Base-by-base conservation (phyloP, 192 early-diverging fungal species). In the Backusella tuberculispora region DNA sequence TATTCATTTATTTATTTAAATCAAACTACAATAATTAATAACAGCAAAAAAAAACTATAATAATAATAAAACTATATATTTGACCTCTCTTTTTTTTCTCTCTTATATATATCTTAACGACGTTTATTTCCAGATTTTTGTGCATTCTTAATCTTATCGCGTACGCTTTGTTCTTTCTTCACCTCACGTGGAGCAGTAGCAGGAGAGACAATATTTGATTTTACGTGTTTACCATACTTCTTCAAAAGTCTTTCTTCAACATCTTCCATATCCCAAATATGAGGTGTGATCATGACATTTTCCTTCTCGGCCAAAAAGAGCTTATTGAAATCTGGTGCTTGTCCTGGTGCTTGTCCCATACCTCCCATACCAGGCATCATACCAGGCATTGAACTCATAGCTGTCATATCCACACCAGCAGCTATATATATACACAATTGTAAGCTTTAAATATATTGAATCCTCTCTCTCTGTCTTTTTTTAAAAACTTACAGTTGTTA, bases 361-460 rank as follows among this genome's bases (percentile, higher is more conserved):
- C 77, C 80, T 68, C 78, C 77, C 77, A 86, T 87, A 38, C 87
- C 90, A 66, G 90, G 87, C 37, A 87, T 85, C 48, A 86, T 81
- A 56, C 81, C 84, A 43, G 92, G 90, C 93, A 97, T 97, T 41
- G 87, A 85, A 42, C 92, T 89, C 95, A 97, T 97, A 15, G 95
- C 93, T 40, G 92, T 85, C 94, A 99, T 97, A 78, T 97, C 97
- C 76, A 91, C 92, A 26, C 93, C 95, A 72, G 95, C 91, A 82
- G 82, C 63, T 63, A 74, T 53, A 40, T 50, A 17, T n/a, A 38
- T 17, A 17, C 6, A 3, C 1, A 17, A 12, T 60, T 69, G n/a
- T n/a, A 21, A 13, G 21, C 42, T 66, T 21, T 21, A 34, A 34
- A 50, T 19, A 17, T 19, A 50, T 50, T 50, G 15, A 50, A 63